Conservation (phyloP, 2,329 filamentous ascomycete species). For the Nemania diffusa region DNA sequence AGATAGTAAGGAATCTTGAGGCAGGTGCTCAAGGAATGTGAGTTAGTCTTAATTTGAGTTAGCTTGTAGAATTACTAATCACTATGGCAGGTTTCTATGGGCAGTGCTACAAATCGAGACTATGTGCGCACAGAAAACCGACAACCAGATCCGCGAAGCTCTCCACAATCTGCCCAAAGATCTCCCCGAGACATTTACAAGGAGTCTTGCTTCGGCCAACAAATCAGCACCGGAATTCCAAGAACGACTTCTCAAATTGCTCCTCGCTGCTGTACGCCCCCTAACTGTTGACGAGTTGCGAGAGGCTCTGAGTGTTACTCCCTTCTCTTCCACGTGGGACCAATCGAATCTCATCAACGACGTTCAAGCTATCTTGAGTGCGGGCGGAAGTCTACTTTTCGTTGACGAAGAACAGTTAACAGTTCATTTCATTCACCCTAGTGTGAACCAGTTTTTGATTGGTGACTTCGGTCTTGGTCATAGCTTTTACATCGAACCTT, state of each 20-base stretch:
- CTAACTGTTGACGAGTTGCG: slow-evolving; percentile 3
- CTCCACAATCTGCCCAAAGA: not conserved
- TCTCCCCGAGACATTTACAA: slow-evolving; percentile 6
- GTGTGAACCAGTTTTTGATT: slow-evolving; percentile 25
- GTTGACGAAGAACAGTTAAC: slow-evolving; percentile 26
- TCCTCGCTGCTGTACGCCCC: slow-evolving; percentile 2
- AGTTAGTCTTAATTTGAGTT: not conserved
- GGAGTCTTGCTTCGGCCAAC: not conserved
- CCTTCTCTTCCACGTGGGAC: slow-evolving; percentile 5
- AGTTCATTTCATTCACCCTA: slow-evolving; percentile 24
- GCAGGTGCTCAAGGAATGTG: slow-evolving; percentile 50
- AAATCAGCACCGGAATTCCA: not conserved
- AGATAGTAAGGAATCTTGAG: slow-evolving; percentile 36
- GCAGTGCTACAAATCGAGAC: slow-evolving; percentile 10
- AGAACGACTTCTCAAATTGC: not conserved
- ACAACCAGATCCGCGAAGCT: slow-evolving; percentile 6
- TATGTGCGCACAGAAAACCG: slow-evolving; percentile 9
- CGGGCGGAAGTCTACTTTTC: slow-evolving; percentile 21
- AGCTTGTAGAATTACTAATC: not conserved
- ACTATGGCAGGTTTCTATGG: slow-evolving; percentile 11
- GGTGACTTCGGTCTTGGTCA: not conserved
- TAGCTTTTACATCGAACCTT: not conserved
- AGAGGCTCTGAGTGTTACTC: slow-evolving; percentile 12
- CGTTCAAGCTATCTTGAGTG: slow-evolving; percentile 11
- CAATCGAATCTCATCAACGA: slow-evolving; percentile 22